Conservation (phyloP, 1,284 basidiomycete genomes). For the Cryptococcus amylolentus region DNA sequence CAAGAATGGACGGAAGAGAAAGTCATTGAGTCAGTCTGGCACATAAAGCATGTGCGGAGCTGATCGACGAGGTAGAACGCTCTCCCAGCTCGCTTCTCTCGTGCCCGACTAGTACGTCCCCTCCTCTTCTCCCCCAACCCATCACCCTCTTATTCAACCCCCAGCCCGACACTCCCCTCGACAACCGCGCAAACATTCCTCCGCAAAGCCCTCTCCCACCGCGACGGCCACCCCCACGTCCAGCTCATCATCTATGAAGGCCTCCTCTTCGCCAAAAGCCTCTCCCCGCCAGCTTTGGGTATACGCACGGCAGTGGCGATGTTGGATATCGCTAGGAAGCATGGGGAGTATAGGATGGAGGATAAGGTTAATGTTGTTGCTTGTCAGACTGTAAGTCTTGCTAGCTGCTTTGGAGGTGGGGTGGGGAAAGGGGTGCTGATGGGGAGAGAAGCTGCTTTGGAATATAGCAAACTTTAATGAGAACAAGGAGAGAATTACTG, state of each 20-base stretch:
- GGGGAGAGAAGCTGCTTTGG: neutral
- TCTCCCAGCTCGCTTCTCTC: slow-evolving; percentile 1
- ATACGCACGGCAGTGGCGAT: neutral
- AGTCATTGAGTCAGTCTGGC: neutral
- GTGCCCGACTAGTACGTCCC: neutral
- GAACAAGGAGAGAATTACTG: neutral
- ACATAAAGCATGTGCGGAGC: neutral
- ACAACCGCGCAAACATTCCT: neutral
- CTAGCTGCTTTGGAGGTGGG: neutral
- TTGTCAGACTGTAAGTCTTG: neutral
- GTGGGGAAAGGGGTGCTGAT: neutral
- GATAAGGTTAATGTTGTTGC: neutral
- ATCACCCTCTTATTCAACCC: neutral
- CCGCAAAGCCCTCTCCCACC: neutral
- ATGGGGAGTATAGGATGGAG: neutral
- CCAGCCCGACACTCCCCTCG: neutral
- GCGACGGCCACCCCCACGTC: neutral
- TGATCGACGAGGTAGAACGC: neutral
- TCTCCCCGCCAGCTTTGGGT: neutral
- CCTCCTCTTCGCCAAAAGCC: neutral
- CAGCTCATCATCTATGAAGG: slow-evolving; percentile 2
- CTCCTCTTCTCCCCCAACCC: neutral
- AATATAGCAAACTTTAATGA: neutral
- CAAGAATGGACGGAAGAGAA: neutral
- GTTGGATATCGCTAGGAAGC: neutral